A percentile compares a stretch with the other conserved stretches of the same genome.
These are phyloP conservation scores for Dendryphion nanum DNA, from an alignment of 2,329 filamentous ascomycete genomes.

Conservation along the genomic window DNA sequence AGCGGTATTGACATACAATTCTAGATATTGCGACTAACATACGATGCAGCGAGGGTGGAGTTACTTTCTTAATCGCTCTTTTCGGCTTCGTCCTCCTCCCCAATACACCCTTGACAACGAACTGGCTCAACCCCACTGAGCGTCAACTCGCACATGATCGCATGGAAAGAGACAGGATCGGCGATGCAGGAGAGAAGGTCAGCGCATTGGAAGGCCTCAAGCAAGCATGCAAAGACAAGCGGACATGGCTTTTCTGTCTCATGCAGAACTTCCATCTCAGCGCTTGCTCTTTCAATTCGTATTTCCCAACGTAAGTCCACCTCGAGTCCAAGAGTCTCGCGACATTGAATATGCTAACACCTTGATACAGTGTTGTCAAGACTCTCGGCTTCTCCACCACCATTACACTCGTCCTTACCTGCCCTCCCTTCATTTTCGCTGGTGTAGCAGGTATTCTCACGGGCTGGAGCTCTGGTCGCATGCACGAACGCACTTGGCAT, in stretches of 20 bases:
- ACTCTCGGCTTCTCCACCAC: slow-evolving; percentile 39
- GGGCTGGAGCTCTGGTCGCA: slow-evolving; percentile 51
- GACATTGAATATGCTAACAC: not conserved
- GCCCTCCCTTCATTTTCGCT: slow-evolving; percentile 50
- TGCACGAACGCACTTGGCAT: slow-evolving; percentile 52
- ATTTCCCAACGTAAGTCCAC: slow-evolving; percentile 16
- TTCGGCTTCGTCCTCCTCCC: slow-evolving; percentile 29
- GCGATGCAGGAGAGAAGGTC: slow-evolving; percentile 34
- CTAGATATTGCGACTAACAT: no score
- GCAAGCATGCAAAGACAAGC: slow-evolving; percentile 26
- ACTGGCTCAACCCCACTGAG: slow-evolving; percentile 48
- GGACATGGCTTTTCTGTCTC: slow-evolving; percentile 31
- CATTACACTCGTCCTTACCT: slow-evolving; percentile 37
- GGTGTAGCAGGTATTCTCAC: slow-evolving; percentile 48
- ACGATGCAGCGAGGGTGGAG: slow-evolving; percentile 20
- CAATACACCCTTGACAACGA: slow-evolving; percentile 37
- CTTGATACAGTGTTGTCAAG: slow-evolving; percentile 23
- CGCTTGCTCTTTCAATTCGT: slow-evolving; percentile 28
- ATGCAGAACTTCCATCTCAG: slow-evolving; percentile 13
- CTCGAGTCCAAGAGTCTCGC: no score
- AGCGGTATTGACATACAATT: no score
- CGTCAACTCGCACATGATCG: slow-evolving; percentile 38
- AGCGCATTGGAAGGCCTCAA: slow-evolving; percentile 26
- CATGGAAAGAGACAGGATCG: slow-evolving; percentile 50
- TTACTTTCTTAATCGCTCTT: slow-evolving; percentile 24